Evolutionary conservation across 192 early-diverging fungal species (phyloP), one percentile per base, ranked within the genome.

Genomic region (Kappamyces sp.): DNA sequence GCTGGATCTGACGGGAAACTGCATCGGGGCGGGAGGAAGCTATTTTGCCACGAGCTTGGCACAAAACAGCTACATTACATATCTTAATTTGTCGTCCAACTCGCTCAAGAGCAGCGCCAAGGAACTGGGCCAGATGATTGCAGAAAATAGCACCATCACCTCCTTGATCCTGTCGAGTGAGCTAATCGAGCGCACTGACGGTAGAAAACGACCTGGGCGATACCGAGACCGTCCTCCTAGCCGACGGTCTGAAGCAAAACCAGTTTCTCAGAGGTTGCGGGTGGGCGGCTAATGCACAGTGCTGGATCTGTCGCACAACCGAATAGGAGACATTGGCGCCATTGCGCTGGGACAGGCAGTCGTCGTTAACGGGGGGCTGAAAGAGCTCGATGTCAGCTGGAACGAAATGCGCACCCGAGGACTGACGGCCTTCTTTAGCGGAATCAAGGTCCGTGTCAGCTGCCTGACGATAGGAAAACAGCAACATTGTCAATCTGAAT

Each of bases 281-380:
- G 8, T 47, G 6, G 34, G 9, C 55, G 2, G 12, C 40, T 44
- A 34, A 49, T 23, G 43, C 36, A 1, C 43, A 71, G 78, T 66
- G 0, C 52, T 81, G 2, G 73, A 81, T 49, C 43, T 81, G n/a
- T 76, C 74, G 50, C 43, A 75, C 54, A 81, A 81, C 49, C 10
- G 62, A 8, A 75, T 81, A 48, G 79, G 79, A 3, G 72, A 75
- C 48, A 43, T 81, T 23, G 79, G 79, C 33, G 75, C 73, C 1
- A 69, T 73, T 49, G 73, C 73, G 2, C 61, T 81, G 48, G 79
- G 79, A 23, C 43, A 61, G 6, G 79, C 70, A 1, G 13, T 81
- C 2, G 44, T 41, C 1, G 47, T 55, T 9, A 81, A 81, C 49
- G 79, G 77, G 50, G 46, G 52, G 0, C 47, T 81, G 40, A 66